Percentiles rank a stretch among this genome's conserved stretches.
Evolutionary conservation across 108 stramenopile genomes (phyloP).

Genomic region (Bacterosira constricta): DNA sequence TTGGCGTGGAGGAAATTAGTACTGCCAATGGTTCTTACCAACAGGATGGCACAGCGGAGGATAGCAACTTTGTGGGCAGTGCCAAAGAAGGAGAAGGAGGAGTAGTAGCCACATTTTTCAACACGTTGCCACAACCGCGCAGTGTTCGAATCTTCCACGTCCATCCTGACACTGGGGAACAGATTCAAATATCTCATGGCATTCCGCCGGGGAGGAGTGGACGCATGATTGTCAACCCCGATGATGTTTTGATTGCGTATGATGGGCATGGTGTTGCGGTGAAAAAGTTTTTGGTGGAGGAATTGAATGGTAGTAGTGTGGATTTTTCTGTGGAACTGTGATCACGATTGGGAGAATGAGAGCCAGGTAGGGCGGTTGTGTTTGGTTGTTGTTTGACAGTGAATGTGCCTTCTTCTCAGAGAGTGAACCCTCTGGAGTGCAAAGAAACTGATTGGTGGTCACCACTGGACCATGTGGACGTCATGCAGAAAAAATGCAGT

Average conservation of each 20-base stretch:
- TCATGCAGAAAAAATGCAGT: too few relatives aligned
- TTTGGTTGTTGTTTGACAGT: too few relatives aligned
- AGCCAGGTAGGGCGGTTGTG: too few relatives aligned
- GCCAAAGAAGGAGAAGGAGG: constrained; percentile 9
- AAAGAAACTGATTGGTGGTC: too few relatives aligned
- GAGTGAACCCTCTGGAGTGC: too few relatives aligned
- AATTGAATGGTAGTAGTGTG: constrained; percentile 11
- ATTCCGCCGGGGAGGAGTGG: constrained; percentile 45
- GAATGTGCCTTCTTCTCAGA: too few relatives aligned
- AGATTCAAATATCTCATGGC: constrained; percentile 35
- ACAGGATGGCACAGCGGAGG: not conserved
- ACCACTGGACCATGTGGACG: too few relatives aligned
- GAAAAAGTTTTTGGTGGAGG: constrained; percentile 43
- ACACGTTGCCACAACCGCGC: constrained; percentile 5
- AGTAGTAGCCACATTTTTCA: constrained; percentile 44
- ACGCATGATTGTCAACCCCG: constrained; percentile 23
- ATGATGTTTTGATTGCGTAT: constrained; percentile 41
- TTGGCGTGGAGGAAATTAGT: not conserved
- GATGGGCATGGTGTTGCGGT: constrained; percentile 45
- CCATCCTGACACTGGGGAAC: constrained; percentile 34
- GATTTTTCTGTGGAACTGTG: constrained; percentile 34
- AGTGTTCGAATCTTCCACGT: constrained; percentile 36
- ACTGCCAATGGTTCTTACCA: not conserved
- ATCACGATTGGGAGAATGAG: not conserved
- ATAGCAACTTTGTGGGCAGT: not conserved